Evolutionary conservation across 768 basidiomycete genomes (phyloP).

Genomic region (Amylocystis lapponica): DNA sequence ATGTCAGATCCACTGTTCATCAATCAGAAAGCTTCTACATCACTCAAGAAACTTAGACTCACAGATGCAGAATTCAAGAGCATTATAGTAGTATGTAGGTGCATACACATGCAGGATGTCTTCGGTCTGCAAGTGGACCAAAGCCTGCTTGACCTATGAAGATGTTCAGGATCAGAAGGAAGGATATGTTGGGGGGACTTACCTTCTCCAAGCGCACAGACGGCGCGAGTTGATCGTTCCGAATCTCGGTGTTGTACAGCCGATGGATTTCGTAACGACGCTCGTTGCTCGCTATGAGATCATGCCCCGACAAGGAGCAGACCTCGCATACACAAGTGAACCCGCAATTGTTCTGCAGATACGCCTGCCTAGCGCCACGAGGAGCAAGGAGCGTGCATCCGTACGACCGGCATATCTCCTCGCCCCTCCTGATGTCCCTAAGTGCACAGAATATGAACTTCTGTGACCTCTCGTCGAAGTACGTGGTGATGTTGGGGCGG

Average conservation of each 20-base stretch:
- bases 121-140: slow-evolving; percentile 17
- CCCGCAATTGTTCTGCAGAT: slow-evolving; percentile 13
- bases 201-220: slow-evolving; percentile 18
- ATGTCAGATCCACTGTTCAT: slow-evolving; percentile 1
- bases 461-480: slow-evolving; percentile 14
- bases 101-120: slow-evolving; percentile 8
- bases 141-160: slow-evolving; percentile 15
- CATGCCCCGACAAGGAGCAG: slow-evolving; percentile 16
- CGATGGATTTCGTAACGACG: slow-evolving; percentile 14
- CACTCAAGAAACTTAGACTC: neutral
- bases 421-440: slow-evolving; percentile 19
- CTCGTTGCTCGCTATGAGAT: slow-evolving; percentile 16
- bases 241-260: slow-evolving; percentile 21
- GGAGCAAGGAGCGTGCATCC: slow-evolving; percentile 12
- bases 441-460: slow-evolving; percentile 22
- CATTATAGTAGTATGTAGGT: slow-evolving; percentile 20
- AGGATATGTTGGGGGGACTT: no score
- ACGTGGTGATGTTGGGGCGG: slow-evolving; percentile 20
- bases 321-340: slow-evolving; percentile 21
- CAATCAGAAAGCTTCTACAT: neutral
- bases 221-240: slow-evolving; percentile 19
- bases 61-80: slow-evolving; percentile 20
- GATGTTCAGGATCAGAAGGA: neutral
- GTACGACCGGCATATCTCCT: slow-evolving; percentile 27
- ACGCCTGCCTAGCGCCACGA: slow-evolving; percentile 11